Percentiles rank a stretch among this genome's conserved stretches.
Conservation (phyloP, 768 basidiomycete genomes). For the Leccinum fibrillosum region DNA sequence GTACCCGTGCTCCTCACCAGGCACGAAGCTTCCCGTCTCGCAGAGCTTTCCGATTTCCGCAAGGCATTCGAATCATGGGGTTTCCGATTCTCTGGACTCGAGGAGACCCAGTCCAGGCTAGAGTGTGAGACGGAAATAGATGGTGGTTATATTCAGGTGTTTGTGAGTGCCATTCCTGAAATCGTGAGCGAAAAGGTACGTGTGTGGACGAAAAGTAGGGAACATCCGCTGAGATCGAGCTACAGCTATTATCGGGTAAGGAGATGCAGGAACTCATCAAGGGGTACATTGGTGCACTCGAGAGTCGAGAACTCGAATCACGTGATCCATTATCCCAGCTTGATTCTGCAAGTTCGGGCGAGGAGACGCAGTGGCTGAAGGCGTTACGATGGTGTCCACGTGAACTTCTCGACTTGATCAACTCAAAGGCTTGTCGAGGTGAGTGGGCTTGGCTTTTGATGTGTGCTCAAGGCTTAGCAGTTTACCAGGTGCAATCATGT, state of each 20-base stretch:
- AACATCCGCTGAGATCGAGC: slow-evolving; percentile 10
- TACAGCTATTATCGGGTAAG: slow-evolving; percentile 59
- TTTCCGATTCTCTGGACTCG: slow-evolving; percentile 47
- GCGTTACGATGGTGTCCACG: slow-evolving; percentile 81
- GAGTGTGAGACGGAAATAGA: slow-evolving; percentile 17
- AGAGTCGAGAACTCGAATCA: slow-evolving; percentile 39
- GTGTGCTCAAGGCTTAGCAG: slow-evolving; percentile 1
- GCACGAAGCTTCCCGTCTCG: slow-evolving; percentile 56
- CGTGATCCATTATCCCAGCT: slow-evolving; percentile 16
- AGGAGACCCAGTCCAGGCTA: slow-evolving; percentile 19
- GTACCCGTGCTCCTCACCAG: slow-evolving; percentile 62
- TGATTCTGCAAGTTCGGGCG: slow-evolving; percentile 7
- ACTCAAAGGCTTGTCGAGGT: slow-evolving; percentile 97
- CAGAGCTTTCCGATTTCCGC: slow-evolving; percentile 37
- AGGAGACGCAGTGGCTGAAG: slow-evolving; percentile 54
- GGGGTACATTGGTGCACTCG: slow-evolving; percentile 62
- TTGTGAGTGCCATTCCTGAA: slow-evolving; percentile 61
- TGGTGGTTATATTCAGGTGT: slow-evolving; percentile 58
- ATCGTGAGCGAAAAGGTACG: slow-evolving; percentile 67
- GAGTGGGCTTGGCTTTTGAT: slow-evolving; percentile 21
- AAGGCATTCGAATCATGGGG: slow-evolving; percentile 68
- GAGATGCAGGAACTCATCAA: slow-evolving; percentile 78
- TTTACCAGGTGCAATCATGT: slow-evolving; percentile 88
- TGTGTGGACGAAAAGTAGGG: slow-evolving; percentile 10
- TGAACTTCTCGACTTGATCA: slow-evolving; percentile 77